These are phyloP conservation scores for Besnoitia besnoiti DNA, from an alignment of 169 alveolate genomes.

Conservation along the genomic window DNA sequence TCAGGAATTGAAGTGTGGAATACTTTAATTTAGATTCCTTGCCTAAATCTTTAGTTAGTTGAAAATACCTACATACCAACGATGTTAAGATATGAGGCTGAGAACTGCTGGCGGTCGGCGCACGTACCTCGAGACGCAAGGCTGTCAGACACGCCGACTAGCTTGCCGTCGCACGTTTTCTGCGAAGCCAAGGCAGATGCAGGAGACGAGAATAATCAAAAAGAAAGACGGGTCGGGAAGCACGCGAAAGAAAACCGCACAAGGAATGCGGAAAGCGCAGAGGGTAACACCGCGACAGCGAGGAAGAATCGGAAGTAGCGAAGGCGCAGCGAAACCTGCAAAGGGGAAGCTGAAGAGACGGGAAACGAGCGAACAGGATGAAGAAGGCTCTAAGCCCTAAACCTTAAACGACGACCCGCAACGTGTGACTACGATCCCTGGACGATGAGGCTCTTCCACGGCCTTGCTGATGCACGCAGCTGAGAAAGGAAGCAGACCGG, in stretches of 20 bases:
- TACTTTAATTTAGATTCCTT: no score
- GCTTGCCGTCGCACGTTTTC: not conserved
- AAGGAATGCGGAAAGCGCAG: not conserved
- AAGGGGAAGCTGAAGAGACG: not conserved
- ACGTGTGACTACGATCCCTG: no score
- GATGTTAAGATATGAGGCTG: not conserved
- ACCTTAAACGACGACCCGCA: no score
- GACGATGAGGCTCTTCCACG: no score
- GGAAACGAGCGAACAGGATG: not conserved
- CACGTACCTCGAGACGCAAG: not conserved
- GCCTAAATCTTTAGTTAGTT: no score
- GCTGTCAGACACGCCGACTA: not conserved
- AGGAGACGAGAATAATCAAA: not conserved
- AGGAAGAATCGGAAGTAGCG: not conserved
- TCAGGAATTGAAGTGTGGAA: no score
- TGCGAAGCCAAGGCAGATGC: not conserved
- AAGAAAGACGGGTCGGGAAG: not conserved
- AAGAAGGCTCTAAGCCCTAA: no score
- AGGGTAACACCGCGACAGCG: no score
- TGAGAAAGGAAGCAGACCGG: no score
- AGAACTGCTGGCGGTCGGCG: not conserved
- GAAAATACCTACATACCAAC: no score
- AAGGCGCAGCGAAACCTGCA: not conserved
- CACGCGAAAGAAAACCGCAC: not conserved
- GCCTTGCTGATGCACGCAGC: no score